phyloP scores from a whole-genome alignment of 345 rosid genomes.

The Bruguiera parviflora region DNA sequence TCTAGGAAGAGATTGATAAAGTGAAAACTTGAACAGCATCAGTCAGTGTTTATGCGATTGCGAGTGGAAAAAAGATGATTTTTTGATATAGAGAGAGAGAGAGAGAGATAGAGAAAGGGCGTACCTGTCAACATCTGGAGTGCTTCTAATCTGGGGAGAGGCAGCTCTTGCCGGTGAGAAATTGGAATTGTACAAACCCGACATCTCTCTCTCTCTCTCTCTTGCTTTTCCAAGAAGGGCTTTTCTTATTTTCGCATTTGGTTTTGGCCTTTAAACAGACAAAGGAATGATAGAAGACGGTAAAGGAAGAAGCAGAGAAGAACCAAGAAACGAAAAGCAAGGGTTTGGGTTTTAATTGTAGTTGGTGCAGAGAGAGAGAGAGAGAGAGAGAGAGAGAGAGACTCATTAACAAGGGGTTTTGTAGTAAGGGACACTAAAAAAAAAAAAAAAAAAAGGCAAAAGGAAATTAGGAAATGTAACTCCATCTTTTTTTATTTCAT shows the following conservation, averaged over 20 bases:
- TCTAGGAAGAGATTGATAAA: not conserved
- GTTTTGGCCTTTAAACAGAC: constrained; percentile 19
- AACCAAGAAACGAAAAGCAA: constrained; percentile 1
- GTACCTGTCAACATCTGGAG: constrained; percentile 85
- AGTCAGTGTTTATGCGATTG: not conserved
- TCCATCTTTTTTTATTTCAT: too few relatives aligned
- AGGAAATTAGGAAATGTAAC: not conserved
- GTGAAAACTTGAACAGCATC: constrained; percentile 1
- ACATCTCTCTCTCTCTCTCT: constrained; percentile 43
- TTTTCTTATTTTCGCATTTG: not conserved
- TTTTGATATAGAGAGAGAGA: not conserved
- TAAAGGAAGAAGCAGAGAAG: not conserved
- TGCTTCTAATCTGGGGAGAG: constrained; percentile 92
- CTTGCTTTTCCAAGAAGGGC: constrained; percentile 11
- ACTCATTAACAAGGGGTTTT: constrained; percentile 34
- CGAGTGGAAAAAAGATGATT: too few relatives aligned
- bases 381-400: constrained; percentile 16
- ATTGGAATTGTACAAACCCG: constrained; percentile 90
- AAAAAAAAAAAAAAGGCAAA: constrained; percentile 2
- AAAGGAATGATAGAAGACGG: constrained; percentile 12
- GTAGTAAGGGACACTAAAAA: not conserved
- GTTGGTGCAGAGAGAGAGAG: constrained; percentile 38
- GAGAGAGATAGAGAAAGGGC: not conserved
- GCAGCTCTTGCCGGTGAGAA: constrained; percentile 97
- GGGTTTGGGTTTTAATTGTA: constrained; percentile 40